Evolutionary conservation across 2,329 filamentous ascomycete genomes (phyloP), one percentile per base, ranked within the genome.

Genomic region (Drechslerella dactyloides): DNA sequence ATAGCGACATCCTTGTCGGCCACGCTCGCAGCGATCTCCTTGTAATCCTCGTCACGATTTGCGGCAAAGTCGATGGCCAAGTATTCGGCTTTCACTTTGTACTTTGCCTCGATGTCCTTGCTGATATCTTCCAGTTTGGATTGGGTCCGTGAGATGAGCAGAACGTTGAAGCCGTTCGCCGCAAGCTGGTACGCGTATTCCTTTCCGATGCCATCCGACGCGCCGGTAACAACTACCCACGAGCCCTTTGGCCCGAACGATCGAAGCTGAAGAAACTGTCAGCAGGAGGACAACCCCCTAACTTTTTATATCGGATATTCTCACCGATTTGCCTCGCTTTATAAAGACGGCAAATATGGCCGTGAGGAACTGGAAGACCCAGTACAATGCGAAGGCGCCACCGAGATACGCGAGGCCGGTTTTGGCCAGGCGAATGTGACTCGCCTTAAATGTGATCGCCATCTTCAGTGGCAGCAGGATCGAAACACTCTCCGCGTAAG

Each of bases 121-220:
- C 90, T 87, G 56, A 99, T 85, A 1, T 86, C 80, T 61, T 90
- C 86, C 75, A 99, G 88, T 82, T 99, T 99, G 44, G 91, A 91
- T 76, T 90, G 85, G n/a, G 96, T 97, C 77, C 96, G 93, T 51
- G 94, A 97, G 73, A 99, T 89, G 76, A 99, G 90, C 74, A 99
- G 83, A 76, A 97, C 84, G 81, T 97, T 97, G 86, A 93, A 99
- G 77, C 93, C 93, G 79, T 94, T 93, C 73, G 86, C 84, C 23
- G 94, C 93, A 65, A 99, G 88, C 80, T 97, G 92, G 33, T 89
- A 84, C 40, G 93, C 91, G 79, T 91, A 99, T 82, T 99, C 94
- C 82, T 96, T 97, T 79, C 94, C 94, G 74, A 99, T 88, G 74
- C 94, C 96, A 80, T 99, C 94, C 10, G 93, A 97, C 57, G 93